Conservation (phyloP, 2,329 filamentous ascomycete species). For the Phyllosticta paracitricarpa region DNA sequence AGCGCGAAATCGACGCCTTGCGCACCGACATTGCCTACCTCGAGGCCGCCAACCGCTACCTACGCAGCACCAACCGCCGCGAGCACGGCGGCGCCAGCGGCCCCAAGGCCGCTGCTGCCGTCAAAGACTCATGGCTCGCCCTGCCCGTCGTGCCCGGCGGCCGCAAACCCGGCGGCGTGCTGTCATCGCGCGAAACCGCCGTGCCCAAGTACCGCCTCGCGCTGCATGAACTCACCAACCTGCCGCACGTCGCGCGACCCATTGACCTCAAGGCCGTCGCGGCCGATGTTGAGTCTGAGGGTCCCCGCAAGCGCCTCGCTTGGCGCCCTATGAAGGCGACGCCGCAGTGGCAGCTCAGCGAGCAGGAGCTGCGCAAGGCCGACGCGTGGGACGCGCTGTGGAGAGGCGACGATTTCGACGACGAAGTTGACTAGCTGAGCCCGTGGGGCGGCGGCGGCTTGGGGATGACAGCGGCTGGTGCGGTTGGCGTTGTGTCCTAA, state of each 20-base stretch:
- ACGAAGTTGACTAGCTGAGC: not conserved
- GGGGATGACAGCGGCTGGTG: not conserved
- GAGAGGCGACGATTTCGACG: not conserved
- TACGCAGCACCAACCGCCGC: constrained; percentile 5
- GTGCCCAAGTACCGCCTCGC: constrained; percentile 1
- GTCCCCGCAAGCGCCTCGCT: not conserved
- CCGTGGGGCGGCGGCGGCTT: not conserved
- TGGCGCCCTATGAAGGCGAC: constrained; percentile 11
- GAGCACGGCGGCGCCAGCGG: constrained; percentile 2
- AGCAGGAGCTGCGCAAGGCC: constrained; percentile 6
- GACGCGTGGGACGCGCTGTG: constrained; percentile 9
- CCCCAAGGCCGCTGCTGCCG: not conserved
- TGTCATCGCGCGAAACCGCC: not conserved
- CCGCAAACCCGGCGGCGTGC: not conserved
- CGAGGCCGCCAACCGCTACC: constrained; percentile 7
- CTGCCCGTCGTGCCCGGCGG: not conserved
- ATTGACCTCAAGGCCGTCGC: not conserved
- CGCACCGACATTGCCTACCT: constrained; percentile 6
- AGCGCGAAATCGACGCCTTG: constrained; percentile 10
- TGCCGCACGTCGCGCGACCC: constrained; percentile 1
- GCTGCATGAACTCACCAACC: constrained; percentile 4
- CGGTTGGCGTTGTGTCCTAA: not conserved
- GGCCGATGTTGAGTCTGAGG: not conserved
- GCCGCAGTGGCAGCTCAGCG: constrained; percentile 11
- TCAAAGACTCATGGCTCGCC: not conserved